phyloP scores from a whole-genome alignment of 768 basidiomycete species.

The Phaeotremella skinneri region DNA sequence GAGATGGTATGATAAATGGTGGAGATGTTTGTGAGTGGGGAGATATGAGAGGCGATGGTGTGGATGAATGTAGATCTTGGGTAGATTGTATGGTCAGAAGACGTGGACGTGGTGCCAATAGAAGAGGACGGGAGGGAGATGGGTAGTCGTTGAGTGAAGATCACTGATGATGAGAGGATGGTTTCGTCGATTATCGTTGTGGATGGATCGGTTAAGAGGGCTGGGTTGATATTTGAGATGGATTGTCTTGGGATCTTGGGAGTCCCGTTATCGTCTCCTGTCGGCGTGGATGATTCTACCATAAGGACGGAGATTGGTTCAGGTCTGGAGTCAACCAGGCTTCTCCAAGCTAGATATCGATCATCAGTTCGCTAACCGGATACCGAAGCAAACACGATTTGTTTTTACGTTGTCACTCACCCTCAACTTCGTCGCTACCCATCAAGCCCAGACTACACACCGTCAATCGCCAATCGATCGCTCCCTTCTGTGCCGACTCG shows the following conservation, averaged over 20 bases:
- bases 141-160: not conserved
- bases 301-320: slow-evolving; percentile 14
- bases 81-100: slow-evolving; percentile 5
- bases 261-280: not conserved
- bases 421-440: slow-evolving; percentile 18
- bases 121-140: slow-evolving; percentile 6
- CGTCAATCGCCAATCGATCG: slow-evolving; percentile 24
- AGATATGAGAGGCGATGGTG: not conserved
- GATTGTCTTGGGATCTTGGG: slow-evolving; percentile 4
- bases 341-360: slow-evolving; percentile 19
- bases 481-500: slow-evolving; percentile 11
- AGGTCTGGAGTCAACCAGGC: slow-evolving; percentile 3
- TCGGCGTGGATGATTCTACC: slow-evolving; percentile 1
- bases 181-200: slow-evolving; percentile 30
- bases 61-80: slow-evolving; percentile 14
- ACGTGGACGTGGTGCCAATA: no score
- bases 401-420: slow-evolving; percentile 17
- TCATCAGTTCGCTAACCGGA: not conserved
- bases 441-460: slow-evolving; percentile 18
- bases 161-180: slow-evolving; percentile 6
- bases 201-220: slow-evolving; percentile 25
- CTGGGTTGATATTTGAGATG: slow-evolving; percentile 14
- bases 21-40: not conserved
- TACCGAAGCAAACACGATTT: not conserved
- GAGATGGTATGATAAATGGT: slow-evolving; percentile 19